A percentile compares a stretch with the other conserved stretches of the same genome.
These are phyloP conservation scores for Nemophila menziesii DNA, from an alignment of 257 asterid species.

Conservation along the genomic window DNA sequence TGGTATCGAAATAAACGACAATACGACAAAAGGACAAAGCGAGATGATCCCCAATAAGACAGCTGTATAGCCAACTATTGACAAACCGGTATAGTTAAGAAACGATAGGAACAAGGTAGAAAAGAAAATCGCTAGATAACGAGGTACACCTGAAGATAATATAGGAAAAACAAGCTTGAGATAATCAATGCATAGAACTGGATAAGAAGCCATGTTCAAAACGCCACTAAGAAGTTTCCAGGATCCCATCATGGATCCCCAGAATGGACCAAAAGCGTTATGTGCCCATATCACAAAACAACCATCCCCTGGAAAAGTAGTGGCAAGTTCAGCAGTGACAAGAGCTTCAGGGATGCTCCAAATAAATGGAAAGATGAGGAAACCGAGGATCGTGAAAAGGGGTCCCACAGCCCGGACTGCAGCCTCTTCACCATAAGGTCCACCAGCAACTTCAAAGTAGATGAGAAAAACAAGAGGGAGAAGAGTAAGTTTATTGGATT, in stretches of 20 bases:
- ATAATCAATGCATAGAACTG: conserved; percentile 11
- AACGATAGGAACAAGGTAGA: conserved; percentile 15
- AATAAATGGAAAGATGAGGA: conserved; percentile 9
- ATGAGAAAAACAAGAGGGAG: conserved; percentile 16
- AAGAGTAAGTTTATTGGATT: conserved; percentile 5
- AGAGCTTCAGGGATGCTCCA: conserved; percentile 17
- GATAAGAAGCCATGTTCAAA: conserved; percentile 12
- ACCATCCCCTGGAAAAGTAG: conserved; percentile 10
- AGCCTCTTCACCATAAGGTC: conserved; percentile 16
- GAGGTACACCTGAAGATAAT: conserved; percentile 10
- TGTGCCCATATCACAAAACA: conserved; percentile 13
- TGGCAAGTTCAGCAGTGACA: conserved; percentile 14
- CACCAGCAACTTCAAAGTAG: conserved; percentile 17
- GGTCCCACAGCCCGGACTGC: conserved; percentile 13
- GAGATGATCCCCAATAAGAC: conserved; percentile 16
- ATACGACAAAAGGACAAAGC: conserved; percentile 13
- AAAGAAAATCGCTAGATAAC: conserved; percentile 11
- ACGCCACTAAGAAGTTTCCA: conserved; percentile 15
- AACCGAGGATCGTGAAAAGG: conserved; percentile 9
- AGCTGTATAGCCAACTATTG: conserved; percentile 22
- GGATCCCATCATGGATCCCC: conserved; percentile 13
- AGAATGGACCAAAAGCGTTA: conserved; percentile 12
- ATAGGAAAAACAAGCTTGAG: conserved; percentile 11
- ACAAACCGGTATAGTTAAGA: conserved; percentile 18
- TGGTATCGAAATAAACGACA: conserved; percentile 14